Conservation (phyloP, 768 basidiomycete genomes). For the Phylloporus sp. region DNA sequence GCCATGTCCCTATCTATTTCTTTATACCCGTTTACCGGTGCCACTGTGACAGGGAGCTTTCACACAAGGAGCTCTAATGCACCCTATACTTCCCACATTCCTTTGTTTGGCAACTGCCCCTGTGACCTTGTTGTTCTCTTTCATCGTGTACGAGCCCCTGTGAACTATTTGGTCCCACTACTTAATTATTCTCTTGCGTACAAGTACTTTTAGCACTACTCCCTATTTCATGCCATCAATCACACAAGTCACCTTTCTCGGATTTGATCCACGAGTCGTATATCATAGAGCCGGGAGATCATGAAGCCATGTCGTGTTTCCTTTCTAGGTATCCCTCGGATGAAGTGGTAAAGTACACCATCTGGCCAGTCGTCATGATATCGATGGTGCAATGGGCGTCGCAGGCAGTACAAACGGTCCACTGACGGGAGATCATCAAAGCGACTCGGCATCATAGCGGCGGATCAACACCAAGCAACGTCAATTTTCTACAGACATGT, state of each 20-base stretch:
- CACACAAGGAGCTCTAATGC: background rate
- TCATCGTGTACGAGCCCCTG: constrained; percentile 16
- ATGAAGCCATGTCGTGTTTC: too few species aligned
- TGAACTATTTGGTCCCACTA: constrained; percentile 4
- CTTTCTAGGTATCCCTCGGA: background rate
- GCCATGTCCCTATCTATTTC: background rate
- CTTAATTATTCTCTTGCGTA: constrained; percentile 24
- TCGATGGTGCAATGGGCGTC: too few species aligned
- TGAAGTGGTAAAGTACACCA: background rate
- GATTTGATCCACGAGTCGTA: background rate
- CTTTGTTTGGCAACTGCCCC: background rate
- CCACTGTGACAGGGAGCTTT: background rate
- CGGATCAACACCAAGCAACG: too few species aligned
- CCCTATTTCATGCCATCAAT: constrained; percentile 6
- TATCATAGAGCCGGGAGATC: too few species aligned
- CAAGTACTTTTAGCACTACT: constrained; percentile 5
- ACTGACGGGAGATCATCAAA: too few species aligned
- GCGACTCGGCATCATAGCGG: too few species aligned
- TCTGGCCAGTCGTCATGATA: too few species aligned
- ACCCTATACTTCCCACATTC: background rate
- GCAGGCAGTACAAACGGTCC: too few species aligned
- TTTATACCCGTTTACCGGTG: constrained; percentile 7
- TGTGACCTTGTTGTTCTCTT: constrained; percentile 6
- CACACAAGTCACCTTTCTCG: background rate
- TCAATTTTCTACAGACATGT: too few species aligned